Conservation (phyloP, 2,329 filamentous ascomycete genomes). For the Gnomoniopsis sp. region DNA sequence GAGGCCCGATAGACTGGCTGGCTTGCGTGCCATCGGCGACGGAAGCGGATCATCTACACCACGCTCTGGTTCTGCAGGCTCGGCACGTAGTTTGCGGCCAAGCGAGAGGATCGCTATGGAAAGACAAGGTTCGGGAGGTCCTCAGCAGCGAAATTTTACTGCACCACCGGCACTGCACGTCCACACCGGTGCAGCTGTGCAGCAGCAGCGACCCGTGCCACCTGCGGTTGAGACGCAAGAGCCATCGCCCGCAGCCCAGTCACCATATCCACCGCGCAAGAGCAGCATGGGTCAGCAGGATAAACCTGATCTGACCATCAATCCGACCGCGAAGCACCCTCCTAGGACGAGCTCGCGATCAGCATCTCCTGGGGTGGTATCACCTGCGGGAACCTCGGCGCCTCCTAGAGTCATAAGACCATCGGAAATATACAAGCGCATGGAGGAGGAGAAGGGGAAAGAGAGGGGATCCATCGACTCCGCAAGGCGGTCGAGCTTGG, state of each 20-base stretch:
- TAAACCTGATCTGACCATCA: conserved; percentile 25
- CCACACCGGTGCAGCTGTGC: conserved; percentile 16
- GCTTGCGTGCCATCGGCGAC: conserved; percentile 13
- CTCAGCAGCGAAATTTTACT: conserved; percentile 20
- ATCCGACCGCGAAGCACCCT: conserved; percentile 2
- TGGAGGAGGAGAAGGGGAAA: conserved; percentile 61
- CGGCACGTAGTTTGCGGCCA: conserved; percentile 13
- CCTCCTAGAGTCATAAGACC: conserved; percentile 65
- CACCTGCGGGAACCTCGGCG: conserved; percentile 49
- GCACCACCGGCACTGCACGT: conserved; percentile 22
- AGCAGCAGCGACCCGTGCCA: conserved; percentile 1
- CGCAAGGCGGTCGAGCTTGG: conserved; percentile 49
- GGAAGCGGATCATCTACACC: conserved; percentile 11
- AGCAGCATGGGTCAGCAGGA: conserved; percentile 55
- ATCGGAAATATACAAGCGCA: conserved; percentile 72
- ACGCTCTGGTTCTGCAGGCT: conserved; percentile 9
- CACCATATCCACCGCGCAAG: conserved; percentile 57
- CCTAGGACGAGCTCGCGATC: conserved; percentile 29
- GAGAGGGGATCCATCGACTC: conserved; percentile 56
- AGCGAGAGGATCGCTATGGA: conserved; percentile 17
- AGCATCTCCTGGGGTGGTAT: conserved; percentile 35
- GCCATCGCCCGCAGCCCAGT: conserved; percentile 21
- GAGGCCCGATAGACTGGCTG: conserved; percentile 13
- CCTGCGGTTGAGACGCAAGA: conserved; percentile 4
- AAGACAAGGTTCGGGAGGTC: conserved; percentile 10